Percentiles rank a stretch among this genome's conserved stretches.
These are phyloP conservation scores for Butyriboletus loyo DNA, from an alignment of 768 basidiomycete species.

Conservation along the genomic window DNA sequence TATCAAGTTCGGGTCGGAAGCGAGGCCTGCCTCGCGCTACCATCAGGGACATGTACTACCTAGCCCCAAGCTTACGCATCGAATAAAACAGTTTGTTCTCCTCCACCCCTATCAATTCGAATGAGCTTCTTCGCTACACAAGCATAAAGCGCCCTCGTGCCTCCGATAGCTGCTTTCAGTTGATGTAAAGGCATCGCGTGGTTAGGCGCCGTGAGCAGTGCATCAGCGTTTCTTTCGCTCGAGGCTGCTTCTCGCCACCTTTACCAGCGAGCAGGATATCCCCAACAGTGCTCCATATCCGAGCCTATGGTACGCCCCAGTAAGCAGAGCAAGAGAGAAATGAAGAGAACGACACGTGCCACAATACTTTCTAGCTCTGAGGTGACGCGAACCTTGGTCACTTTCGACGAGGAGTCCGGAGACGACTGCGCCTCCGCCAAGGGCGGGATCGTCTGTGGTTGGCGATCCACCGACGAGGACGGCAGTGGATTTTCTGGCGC, in stretches of 20 bases:
- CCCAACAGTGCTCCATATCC: slow-evolving; percentile 65
- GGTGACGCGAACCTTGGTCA: slow-evolving; percentile 50
- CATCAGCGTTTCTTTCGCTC: slow-evolving; percentile 62
- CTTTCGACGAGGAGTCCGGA: slow-evolving; percentile 18
- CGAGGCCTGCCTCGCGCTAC: neutral
- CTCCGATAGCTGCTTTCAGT: slow-evolving; percentile 57
- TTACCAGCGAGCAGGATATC: slow-evolving; percentile 62
- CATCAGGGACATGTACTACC: neutral
- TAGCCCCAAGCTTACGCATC: slow-evolving; percentile 36
- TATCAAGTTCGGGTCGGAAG: neutral
- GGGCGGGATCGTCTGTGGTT: slow-evolving; percentile 3
- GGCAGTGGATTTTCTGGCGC: neutral
- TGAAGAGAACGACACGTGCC: slow-evolving; percentile 37
- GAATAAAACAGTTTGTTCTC: slow-evolving; percentile 75
- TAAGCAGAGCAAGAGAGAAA: neutral
- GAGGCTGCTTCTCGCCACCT: slow-evolving; percentile 41
- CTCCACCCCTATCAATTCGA: slow-evolving; percentile 70
- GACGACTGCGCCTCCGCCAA: slow-evolving; percentile 1
- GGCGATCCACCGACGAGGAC: slow-evolving; percentile 1
- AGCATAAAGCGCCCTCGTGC: slow-evolving; percentile 64
- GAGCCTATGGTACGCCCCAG: slow-evolving; percentile 41
- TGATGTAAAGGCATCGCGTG: slow-evolving; percentile 59
- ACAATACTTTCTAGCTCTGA: slow-evolving; percentile 62
- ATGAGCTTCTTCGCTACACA: slow-evolving; percentile 81
- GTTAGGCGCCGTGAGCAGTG: slow-evolving; percentile 52